Evolutionary conservation across 2,329 filamentous ascomycete species (phyloP).

Genomic region (Zasmidium citrigriseum): DNA sequence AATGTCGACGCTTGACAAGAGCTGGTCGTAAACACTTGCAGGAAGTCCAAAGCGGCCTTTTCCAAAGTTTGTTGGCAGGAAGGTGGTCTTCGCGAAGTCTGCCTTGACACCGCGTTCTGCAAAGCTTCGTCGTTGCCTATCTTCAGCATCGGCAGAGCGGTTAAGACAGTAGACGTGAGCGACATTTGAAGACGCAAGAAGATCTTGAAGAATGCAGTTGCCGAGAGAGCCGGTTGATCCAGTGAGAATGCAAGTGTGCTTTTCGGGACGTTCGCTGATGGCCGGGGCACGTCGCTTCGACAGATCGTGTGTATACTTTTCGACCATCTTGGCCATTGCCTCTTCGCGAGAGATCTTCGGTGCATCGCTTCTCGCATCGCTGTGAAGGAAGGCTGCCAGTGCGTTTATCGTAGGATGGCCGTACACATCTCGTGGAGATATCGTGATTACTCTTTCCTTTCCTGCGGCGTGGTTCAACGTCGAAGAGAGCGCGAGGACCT

Average conservation of each 20-base stretch:
- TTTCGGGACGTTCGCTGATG: constrained; percentile 6
- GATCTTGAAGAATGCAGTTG: constrained; percentile 33
- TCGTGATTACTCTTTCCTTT: constrained; percentile 3
- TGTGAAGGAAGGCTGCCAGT: constrained; percentile 25
- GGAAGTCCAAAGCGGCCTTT: constrained; percentile 29
- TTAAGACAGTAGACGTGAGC: constrained; percentile 36
- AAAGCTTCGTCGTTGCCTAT: constrained; percentile 26
- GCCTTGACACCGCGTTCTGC: constrained; percentile 21
- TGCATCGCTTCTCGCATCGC: constrained; percentile 3
- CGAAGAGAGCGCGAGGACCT: constrained; percentile 31
- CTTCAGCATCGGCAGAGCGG: constrained; percentile 25
- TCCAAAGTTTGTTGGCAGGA: constrained; percentile 28
- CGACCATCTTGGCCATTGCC: constrained; percentile 31
- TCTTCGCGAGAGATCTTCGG: constrained; percentile 19
- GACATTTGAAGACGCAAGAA: constrained; percentile 30
- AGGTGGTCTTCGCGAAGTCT: constrained; percentile 30
- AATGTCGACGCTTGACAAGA: constrained; percentile 27
- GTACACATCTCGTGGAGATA: constrained; percentile 35
- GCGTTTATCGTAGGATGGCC: constrained; percentile 32
- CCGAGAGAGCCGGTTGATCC: constrained; percentile 40
- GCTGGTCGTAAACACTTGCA: constrained; percentile 20
- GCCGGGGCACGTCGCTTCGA: constrained; percentile 6
- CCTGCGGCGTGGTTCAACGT: constrained; percentile 26
- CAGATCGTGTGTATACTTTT: constrained; percentile 32
- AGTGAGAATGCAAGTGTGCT: constrained; percentile 35